Percentiles rank a stretch among this genome's conserved stretches.
Evolutionary conservation across 139 green algal species (phyloP).

Genomic region (Volvox africanus): DNA sequence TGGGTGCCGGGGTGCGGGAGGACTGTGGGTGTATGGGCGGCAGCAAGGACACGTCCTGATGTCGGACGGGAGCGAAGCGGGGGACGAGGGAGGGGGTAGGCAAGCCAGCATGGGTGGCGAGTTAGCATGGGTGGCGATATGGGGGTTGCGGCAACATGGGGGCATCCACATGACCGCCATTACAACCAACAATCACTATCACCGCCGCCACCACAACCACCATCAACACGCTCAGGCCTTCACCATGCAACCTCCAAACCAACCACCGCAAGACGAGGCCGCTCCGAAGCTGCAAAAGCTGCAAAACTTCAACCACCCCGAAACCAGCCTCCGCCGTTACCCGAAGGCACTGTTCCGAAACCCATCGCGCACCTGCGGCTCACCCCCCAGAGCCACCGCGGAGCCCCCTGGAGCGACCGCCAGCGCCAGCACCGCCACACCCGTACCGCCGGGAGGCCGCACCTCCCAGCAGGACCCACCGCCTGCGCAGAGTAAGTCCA

Average conservation of each 20-base stretch:
- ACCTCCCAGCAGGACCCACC: neutral
- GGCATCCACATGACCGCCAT: neutral
- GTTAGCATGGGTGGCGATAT: neutral
- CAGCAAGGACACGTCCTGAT: neutral
- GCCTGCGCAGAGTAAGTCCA: neutral
- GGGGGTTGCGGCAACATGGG: neutral
- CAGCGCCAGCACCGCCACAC: slow-evolving; percentile 2
- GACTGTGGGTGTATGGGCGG: slow-evolving; percentile 2
- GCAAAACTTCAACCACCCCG: too few species aligned
- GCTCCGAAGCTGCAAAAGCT: neutral
- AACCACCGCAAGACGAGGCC: neutral
- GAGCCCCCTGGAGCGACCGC: neutral
- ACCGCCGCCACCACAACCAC: too few species aligned
- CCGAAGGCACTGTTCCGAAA: neutral
- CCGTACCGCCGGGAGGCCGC: neutral
- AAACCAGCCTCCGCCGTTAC: too few species aligned
- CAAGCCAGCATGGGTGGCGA: neutral
- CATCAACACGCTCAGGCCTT: too few species aligned
- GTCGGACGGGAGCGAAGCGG: neutral
- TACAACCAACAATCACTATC: too few species aligned
- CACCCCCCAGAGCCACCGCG: slow-evolving; percentile 10
- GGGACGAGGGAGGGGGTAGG: neutral
- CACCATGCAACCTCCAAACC: neutral
- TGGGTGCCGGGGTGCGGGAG: neutral
- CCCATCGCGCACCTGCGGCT: slow-evolving; percentile 14